Base-by-base conservation (phyloP, 1,284 basidiomycete species). In the Ustilago lituana region DNA sequence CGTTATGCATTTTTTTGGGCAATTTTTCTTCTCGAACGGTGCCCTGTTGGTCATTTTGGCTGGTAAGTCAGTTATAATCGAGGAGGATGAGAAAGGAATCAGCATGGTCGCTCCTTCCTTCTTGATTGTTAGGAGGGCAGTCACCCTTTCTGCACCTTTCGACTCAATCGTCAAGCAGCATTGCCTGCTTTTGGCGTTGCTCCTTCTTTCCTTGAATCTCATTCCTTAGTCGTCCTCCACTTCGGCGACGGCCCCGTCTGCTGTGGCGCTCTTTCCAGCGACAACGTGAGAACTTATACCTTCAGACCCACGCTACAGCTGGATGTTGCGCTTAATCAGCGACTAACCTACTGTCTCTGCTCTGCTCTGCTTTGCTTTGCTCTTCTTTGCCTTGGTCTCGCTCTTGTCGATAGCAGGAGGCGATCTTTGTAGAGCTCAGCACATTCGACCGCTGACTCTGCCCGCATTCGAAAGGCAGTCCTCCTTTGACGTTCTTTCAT, bases 91-190 rank as follows among this genome's bases (percentile, higher is more conserved):
- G 29, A n/a, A 64, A 53, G 36, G 49, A 31, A 44, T 49, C 39
- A 58, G 5, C 17, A 29, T 32, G 17, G 40, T 33, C 26, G 62
- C 65, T 47, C 33, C 65, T 68, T 68, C 35, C 46, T 23, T 68
- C 65, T 57, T 33, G 65, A 62, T 61, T 62, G 55, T 17, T 62
- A 58, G 55, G 59, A 68, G 59, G 65, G 65, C 43, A 62, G 55
- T 68, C 65, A 68, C 46, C 52, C 59, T 55, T 53, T 62, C 59
- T 62, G 59, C 65, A 62, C 65, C 59, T 51, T 38, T 49, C 55
- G 56, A 59, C 62, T 65, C 62, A 48, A 55, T 49, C 55, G 55
- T 65, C 56, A 51, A 51, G 56, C 56, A 65, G 56, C 45, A 29
- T 50, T 31, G 46, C 31, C 33, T 47, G 38, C 22, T 36, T 33